A percentile compares a stretch with the other conserved stretches of the same genome.
Evolutionary conservation across 2,329 filamentous ascomycete species (phyloP).

Genomic region (Xylogone sp.): DNA sequence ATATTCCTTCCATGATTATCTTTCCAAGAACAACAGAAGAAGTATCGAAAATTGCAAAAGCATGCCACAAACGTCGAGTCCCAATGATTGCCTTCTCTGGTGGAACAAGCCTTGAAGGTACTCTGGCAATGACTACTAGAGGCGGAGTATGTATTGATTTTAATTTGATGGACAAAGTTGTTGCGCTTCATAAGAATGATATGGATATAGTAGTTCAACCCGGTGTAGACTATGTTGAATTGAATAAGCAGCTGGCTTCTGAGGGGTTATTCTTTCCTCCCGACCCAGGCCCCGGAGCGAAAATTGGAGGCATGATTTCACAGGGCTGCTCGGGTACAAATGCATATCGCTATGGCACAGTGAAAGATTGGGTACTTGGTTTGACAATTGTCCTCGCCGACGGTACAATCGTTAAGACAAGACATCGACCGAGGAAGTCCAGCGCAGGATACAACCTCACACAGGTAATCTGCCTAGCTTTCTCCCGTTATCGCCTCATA

Average conservation of each 20-base stretch:
- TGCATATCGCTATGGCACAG: constrained; percentile 75
- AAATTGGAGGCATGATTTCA: constrained; percentile 79
- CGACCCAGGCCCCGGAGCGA: constrained; percentile 67
- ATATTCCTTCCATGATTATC: constrained; percentile 32
- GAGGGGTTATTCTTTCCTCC: constrained; percentile 85
- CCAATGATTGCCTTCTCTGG: constrained; percentile 75
- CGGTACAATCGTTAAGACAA: constrained; percentile 74
- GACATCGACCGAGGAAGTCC: constrained; percentile 69
- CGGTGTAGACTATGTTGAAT: constrained; percentile 74
- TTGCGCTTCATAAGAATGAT: constrained; percentile 77
- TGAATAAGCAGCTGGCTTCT: constrained; percentile 70
- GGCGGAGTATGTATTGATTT: constrained; percentile 90
- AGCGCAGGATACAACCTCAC: constrained; percentile 82
- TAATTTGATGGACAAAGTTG: constrained; percentile 74
- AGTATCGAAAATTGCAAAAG: constrained; percentile 55
- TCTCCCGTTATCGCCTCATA: too few species aligned
- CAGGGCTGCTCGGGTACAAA: constrained; percentile 77
- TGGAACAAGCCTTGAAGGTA: constrained; percentile 81
- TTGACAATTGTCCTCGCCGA: constrained; percentile 77
- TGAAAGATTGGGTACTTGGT: constrained; percentile 86
- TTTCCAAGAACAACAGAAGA: constrained; percentile 56
- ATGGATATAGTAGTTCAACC: constrained; percentile 93
- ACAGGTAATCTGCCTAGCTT: constrained; percentile 68
- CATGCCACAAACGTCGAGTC: constrained; percentile 73
- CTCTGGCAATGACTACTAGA: constrained; percentile 64